Evolutionary conservation across 2,329 filamentous ascomycete species (phyloP).

Genomic region (Paracamarosporium sp.): DNA sequence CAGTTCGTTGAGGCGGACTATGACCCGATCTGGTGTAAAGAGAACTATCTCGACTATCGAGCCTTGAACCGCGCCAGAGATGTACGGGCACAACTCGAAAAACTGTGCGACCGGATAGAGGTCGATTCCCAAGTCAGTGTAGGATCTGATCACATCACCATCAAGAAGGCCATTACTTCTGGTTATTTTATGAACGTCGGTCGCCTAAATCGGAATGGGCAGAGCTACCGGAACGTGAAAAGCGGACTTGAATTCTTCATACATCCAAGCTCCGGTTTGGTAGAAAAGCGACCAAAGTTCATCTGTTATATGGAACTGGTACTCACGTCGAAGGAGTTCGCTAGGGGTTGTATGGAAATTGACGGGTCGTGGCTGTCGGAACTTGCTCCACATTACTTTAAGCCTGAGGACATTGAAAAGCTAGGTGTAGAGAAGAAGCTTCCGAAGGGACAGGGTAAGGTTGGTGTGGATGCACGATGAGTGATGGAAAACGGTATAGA

Average conservation of each 20-base stretch:
- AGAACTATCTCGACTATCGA: conserved; percentile 93
- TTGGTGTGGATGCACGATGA: conserved; percentile 7
- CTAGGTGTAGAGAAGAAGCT: conserved; percentile 79
- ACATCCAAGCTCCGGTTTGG: conserved; percentile 86
- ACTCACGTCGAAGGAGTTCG: conserved; percentile 88
- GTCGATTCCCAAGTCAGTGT: conserved; percentile 74
- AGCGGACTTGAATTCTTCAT: conserved; percentile 87
- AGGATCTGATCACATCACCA: conserved; percentile 73
- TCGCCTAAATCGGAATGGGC: conserved; percentile 79
- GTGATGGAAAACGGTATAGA: background rate
- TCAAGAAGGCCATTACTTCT: conserved; percentile 86
- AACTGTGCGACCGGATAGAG: conserved; percentile 92
- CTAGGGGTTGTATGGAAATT: conserved; percentile 85
- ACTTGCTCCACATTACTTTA: conserved; percentile 93
- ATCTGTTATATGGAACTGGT: conserved; percentile 87
- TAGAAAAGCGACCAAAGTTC: conserved; percentile 82
- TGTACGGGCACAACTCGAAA: conserved; percentile 88
- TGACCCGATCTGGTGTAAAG: conserved; percentile 82
- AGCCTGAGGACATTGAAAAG: conserved; percentile 85
- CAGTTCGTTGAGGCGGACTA: conserved; percentile 95
- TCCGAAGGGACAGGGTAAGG: conserved; percentile 63
- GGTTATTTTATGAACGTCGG: conserved; percentile 97
- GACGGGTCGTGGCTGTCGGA: conserved; percentile 86
- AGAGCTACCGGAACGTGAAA: conserved; percentile 91
- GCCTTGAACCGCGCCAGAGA: conserved; percentile 88